Evolutionary conservation across 1,284 basidiomycete species (phyloP).

Genomic region (Omphalotus olearius): DNA sequence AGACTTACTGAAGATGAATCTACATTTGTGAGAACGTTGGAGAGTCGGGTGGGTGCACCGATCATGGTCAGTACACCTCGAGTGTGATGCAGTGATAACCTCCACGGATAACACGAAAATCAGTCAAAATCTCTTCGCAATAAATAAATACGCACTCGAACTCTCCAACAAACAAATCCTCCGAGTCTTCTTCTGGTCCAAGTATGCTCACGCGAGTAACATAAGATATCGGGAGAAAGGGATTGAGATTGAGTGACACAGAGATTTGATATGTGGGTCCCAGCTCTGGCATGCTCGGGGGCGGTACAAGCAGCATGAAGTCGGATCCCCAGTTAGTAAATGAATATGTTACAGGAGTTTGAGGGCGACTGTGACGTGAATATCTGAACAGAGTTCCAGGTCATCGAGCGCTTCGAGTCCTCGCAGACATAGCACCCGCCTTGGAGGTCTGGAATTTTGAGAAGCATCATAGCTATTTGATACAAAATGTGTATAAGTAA

Average conservation of each 20-base stretch:
- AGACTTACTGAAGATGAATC: conserved; percentile 27
- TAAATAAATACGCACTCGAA: conserved; percentile 31
- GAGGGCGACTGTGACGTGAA: conserved; percentile 11
- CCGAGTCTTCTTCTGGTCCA: conserved; percentile 1
- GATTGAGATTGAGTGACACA: conserved; percentile 38
- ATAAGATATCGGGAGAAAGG: conserved; percentile 40
- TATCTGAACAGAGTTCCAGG: conserved; percentile 7
- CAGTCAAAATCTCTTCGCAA: background rate
- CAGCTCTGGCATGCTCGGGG: conserved; percentile 21
- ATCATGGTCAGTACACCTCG: conserved; percentile 34
- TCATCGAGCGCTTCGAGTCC: background rate
- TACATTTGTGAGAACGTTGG: conserved; percentile 31
- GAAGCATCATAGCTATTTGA: conserved; percentile 6
- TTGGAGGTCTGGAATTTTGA: conserved; percentile 9
- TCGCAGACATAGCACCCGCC: background rate
- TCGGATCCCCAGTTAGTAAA: conserved; percentile 31
- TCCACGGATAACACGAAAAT: conserved; percentile 14
- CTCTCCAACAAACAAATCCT: conserved; percentile 35
- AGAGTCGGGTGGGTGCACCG: conserved; percentile 32
- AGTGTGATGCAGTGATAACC: conserved; percentile 34
- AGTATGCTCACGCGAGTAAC: conserved; percentile 28
- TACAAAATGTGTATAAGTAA: background rate
- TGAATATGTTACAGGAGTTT: conserved; percentile 31
- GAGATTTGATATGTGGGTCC: conserved; percentile 36
- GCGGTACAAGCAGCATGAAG: conserved; percentile 33